Conservation (phyloP, 805 yeast species). For the Candida alai region DNA sequence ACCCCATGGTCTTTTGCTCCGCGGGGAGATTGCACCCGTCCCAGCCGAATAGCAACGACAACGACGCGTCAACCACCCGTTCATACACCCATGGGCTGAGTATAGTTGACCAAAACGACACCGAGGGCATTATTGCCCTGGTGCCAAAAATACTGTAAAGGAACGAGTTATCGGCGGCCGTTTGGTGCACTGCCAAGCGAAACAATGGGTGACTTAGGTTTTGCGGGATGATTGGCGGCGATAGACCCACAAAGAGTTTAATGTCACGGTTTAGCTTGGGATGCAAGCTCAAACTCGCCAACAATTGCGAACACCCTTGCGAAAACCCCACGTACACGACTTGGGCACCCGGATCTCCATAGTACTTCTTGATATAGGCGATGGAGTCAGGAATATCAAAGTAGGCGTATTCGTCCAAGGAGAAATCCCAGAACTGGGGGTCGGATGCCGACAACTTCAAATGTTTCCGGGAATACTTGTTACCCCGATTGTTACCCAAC, state of each 20-base stretch:
- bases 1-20: conserved; percentile 24
- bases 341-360: conserved; percentile 10
- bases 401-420: conserved; percentile 29
- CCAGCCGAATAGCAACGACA: conserved; percentile 27
- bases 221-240: conserved; percentile 28
- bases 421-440: conserved; percentile 27
- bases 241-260: conserved; percentile 24
- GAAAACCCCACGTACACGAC: conserved; percentile 25
- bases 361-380: conserved; percentile 17
- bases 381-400: conserved; percentile 28
- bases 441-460: conserved; percentile 21
- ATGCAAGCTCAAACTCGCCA: conserved; percentile 27
- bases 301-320: conserved; percentile 30
- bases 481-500: conserved; percentile 25
- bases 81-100: conserved; percentile 21
- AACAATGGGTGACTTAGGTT: conserved; percentile 22
- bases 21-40: conserved; percentile 18
- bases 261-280: conserved; percentile 20
- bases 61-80: conserved; percentile 21
- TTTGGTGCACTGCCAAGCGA: conserved; percentile 20
- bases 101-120: conserved; percentile 24
- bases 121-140: conserved; percentile 27
- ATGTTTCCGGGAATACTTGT: conserved; percentile 30
- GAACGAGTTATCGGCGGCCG: conserved; percentile 23
- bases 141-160: conserved; percentile 23